Conservation (phyloP, 1,139 yeast species). For the Yamadazyma diospyri region DNA sequence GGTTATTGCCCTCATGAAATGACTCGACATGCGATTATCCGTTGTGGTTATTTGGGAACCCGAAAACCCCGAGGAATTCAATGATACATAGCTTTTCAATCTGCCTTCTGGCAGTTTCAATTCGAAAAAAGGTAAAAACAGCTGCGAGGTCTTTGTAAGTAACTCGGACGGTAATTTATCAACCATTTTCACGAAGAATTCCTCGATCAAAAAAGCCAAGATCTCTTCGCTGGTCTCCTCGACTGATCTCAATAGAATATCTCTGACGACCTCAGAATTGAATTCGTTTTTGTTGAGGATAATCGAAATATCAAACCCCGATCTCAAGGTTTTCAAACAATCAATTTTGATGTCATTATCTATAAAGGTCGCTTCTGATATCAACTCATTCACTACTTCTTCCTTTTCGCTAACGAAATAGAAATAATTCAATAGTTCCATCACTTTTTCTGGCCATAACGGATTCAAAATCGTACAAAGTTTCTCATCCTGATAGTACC, state of each 20-base stretch:
- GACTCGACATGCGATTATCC: slow-evolving; percentile 3
- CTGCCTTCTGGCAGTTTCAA: slow-evolving; percentile 12
- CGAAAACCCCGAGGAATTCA: slow-evolving; percentile 18
- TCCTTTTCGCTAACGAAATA: slow-evolving; percentile 22
- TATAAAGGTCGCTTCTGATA: neutral
- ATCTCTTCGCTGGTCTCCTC: slow-evolving; percentile 29
- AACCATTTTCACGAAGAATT: slow-evolving; percentile 27
- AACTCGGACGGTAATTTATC: slow-evolving; percentile 21
- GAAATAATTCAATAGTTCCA: slow-evolving; percentile 44
- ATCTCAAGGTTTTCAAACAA: slow-evolving; percentile 41
- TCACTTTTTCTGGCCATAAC: slow-evolving; percentile 50
- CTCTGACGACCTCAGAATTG: slow-evolving; percentile 27
- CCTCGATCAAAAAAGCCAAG: slow-evolving; percentile 29
- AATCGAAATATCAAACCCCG: slow-evolving; percentile 37
- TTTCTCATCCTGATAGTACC: slow-evolving; percentile 47
- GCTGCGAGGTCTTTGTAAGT: slow-evolving; percentile 21
- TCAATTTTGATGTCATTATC: slow-evolving; percentile 31
- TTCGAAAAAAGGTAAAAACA: slow-evolving; percentile 15
- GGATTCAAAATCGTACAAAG: slow-evolving; percentile 53
- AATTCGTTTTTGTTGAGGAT: slow-evolving; percentile 21
- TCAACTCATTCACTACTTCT: neutral
- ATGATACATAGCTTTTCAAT: slow-evolving; percentile 21
- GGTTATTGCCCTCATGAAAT: slow-evolving; percentile 23
- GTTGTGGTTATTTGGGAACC: slow-evolving; percentile 3
- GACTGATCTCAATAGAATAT: slow-evolving; percentile 26